Conservation (phyloP, 352 stramenopile genomes). For the Pythium insidiosum region DNA sequence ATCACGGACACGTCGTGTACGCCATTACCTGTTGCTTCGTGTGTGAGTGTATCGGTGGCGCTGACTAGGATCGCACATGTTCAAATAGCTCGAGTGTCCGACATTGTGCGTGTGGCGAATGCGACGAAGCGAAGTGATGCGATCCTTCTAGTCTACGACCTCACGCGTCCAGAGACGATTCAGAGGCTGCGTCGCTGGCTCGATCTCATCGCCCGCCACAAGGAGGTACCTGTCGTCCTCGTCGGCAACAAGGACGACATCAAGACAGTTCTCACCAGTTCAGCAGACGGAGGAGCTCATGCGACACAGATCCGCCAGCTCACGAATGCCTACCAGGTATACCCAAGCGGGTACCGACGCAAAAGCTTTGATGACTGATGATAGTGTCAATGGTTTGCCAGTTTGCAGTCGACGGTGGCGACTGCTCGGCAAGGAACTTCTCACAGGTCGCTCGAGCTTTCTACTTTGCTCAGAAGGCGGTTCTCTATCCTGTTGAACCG, state of each 20-base stretch:
- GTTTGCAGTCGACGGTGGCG: slow-evolving; percentile 77
- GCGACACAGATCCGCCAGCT: slow-evolving; percentile 64
- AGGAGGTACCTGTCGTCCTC: slow-evolving; percentile 82
- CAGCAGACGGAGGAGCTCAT: slow-evolving; percentile 40
- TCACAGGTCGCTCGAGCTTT: slow-evolving; percentile 84
- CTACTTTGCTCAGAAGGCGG: slow-evolving; percentile 82
- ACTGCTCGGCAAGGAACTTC: slow-evolving; percentile 87
- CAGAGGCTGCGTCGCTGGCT: slow-evolving; percentile 79
- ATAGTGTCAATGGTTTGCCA: no score
- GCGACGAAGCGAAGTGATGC: slow-evolving; percentile 80
- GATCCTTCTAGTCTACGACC: slow-evolving; percentile 82
- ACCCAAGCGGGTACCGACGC: neutral
- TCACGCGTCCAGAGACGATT: slow-evolving; percentile 80
- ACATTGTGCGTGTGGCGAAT: slow-evolving; percentile 81
- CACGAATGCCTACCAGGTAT: slow-evolving; percentile 63
- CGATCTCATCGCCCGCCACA: slow-evolving; percentile 81
- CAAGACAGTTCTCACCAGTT: slow-evolving; percentile 54
- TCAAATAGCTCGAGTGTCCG: slow-evolving; percentile 68
- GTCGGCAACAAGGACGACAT: slow-evolving; percentile 87
- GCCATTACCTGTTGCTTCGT: no score
- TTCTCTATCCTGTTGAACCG: slow-evolving; percentile 85
- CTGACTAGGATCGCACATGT: no score
- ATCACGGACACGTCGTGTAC: slow-evolving; percentile 85
- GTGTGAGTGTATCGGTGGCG: no score
- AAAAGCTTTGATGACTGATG: no score